Evolutionary conservation across 306 rosid genomes (phyloP).

Genomic region (Quercus ilex): DNA sequence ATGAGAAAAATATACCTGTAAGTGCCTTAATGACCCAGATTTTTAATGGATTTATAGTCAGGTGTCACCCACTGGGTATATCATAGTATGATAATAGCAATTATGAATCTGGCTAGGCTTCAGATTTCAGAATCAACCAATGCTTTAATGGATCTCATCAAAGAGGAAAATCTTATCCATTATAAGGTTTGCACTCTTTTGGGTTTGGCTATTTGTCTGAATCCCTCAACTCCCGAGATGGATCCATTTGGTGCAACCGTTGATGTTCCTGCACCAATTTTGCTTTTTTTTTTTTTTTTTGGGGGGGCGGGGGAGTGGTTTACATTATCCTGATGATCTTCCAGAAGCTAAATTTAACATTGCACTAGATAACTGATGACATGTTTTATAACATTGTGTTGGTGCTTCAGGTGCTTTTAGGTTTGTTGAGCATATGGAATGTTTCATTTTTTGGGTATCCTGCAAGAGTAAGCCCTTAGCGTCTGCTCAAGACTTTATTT

Average conservation of each 20-base stretch:
- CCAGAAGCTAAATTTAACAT: conserved; percentile 1
- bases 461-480: conserved; percentile 65
- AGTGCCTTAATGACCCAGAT: too few species aligned
- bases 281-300: neutral
- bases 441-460: conserved; percentile 96
- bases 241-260: neutral
- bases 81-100: too few species aligned
- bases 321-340: neutral
- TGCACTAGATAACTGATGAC: conserved; percentile 20
- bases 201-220: too few species aligned
- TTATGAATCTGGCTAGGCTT: too few species aligned
- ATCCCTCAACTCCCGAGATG: too few species aligned
- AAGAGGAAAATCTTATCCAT: too few species aligned
- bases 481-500: neutral
- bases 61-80: too few species aligned
- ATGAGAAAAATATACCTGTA: too few species aligned
- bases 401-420: conserved; percentile 74
- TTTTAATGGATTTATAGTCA: too few species aligned
- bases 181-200: too few species aligned
- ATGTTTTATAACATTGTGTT: conserved; percentile 22
- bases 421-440: conserved; percentile 88
- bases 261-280: neutral
- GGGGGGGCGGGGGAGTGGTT: neutral
- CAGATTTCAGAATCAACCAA: too few species aligned
- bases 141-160: too few species aligned